Percentiles rank a stretch among this genome's conserved stretches.
Conservation (phyloP, 177 flowering plant genomes). For the Vitis hybrid region DNA sequence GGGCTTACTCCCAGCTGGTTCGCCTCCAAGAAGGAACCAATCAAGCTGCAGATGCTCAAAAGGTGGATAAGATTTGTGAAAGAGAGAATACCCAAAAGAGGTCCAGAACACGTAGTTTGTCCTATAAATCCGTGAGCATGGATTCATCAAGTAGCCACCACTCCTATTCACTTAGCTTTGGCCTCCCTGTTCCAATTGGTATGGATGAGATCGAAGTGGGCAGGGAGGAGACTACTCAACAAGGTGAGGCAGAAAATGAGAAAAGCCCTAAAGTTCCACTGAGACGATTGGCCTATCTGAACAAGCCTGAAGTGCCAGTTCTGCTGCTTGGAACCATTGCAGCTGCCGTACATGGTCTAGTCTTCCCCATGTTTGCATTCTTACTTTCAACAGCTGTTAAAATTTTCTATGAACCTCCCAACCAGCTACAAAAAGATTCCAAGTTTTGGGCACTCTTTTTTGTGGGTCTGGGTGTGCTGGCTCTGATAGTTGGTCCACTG, state of each 20-base stretch:
- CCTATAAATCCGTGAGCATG: constrained; percentile 36
- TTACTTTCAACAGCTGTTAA: constrained; percentile 48
- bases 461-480: constrained; percentile 34
- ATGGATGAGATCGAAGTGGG: constrained; percentile 18
- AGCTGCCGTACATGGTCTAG: constrained; percentile 50
- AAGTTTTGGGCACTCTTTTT: constrained; percentile 48
- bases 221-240: constrained; percentile 3
- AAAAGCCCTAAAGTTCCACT: constrained; percentile 29
- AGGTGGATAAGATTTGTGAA: constrained; percentile 4
- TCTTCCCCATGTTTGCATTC: constrained; percentile 55
- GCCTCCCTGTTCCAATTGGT: constrained; percentile 21
- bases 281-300: constrained; percentile 46
- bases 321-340: constrained; percentile 52
- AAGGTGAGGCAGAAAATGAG: constrained; percentile 1
- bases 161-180: constrained; percentile 25
- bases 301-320: constrained; percentile 59
- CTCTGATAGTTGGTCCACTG: constrained; percentile 33
- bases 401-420: constrained; percentile 51
- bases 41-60: constrained; percentile 9
- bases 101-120: constrained; percentile 29
- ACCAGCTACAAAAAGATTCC: constrained; percentile 41
- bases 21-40: constrained; percentile 47
- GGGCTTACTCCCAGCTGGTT: constrained; percentile 63
- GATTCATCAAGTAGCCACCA: constrained; percentile 34
- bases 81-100: constrained; percentile 15